Conservation (phyloP, 441 rosid genomes). For the Euphorbia neoarborescens region DNA sequence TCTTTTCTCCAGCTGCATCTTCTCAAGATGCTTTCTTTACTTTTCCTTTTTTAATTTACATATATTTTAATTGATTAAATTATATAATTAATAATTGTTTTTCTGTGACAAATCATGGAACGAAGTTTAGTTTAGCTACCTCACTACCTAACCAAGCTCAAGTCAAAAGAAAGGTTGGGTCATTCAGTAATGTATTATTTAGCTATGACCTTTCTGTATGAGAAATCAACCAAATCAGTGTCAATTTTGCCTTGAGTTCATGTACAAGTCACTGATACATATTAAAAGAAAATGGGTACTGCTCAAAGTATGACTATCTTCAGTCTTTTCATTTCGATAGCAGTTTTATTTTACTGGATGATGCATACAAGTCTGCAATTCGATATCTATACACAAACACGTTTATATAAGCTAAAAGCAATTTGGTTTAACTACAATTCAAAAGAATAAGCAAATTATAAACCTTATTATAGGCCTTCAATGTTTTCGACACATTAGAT, state of each 20-base stretch:
- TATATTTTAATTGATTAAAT: background rate
- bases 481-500: background rate
- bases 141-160: constrained; percentile 6
- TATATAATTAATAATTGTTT: background rate
- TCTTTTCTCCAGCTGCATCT: constrained; percentile 6
- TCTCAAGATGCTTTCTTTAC: background rate
- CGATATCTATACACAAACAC: too few species aligned
- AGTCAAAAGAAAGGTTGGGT: constrained; percentile 19
- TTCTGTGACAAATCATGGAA: constrained; percentile 7
- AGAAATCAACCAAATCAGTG: background rate
- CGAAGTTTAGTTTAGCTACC: constrained; percentile 21
- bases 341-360: background rate
- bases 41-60: background rate
- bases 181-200: constrained; percentile 12
- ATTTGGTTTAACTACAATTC: background rate
- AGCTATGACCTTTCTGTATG: constrained; percentile 5
- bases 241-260: background rate
- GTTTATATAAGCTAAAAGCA: too few species aligned
- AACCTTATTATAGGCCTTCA: background rate
- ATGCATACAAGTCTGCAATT: background rate
- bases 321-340: too few species aligned
- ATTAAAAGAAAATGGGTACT: background rate
- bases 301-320: too few species aligned
- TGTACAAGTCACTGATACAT: background rate
- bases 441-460: background rate